phyloP scores from a whole-genome alignment of 108 stramenopile genomes.

The Skeletonema potamos region DNA sequence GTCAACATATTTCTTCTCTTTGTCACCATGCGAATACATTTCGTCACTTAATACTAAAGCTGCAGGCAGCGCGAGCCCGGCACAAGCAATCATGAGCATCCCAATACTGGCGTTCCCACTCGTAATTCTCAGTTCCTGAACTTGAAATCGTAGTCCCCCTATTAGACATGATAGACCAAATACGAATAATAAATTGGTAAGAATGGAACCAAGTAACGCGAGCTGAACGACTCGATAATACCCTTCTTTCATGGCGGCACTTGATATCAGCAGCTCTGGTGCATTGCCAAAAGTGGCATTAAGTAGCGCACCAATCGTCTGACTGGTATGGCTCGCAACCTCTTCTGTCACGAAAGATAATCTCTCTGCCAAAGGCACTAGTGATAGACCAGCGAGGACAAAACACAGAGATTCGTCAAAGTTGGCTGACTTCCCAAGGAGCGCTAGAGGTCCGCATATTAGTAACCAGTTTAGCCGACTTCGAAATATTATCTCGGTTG shows the following conservation, averaged over 20 bases:
- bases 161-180: slow-evolving; percentile 86
- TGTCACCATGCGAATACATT: slow-evolving; percentile 13
- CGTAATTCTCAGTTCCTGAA: slow-evolving; percentile 77
- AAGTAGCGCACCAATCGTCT: slow-evolving; percentile 90
- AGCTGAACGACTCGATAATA: slow-evolving; percentile 90
- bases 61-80: slow-evolving; percentile 77
- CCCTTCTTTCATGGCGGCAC: slow-evolving; percentile 81
- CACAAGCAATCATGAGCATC: slow-evolving; percentile 73
- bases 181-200: slow-evolving; percentile 88
- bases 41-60: slow-evolving; percentile 73
- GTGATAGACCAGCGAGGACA: slow-evolving; percentile 71
- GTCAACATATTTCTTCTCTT: slow-evolving; percentile 35
- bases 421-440: slow-evolving; percentile 84
- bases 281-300: slow-evolving; percentile 96
- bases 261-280: slow-evolving; percentile 87
- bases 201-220: slow-evolving; percentile 87
- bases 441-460: slow-evolving; percentile 83
- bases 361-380: slow-evolving; percentile 86
- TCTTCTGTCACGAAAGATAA: slow-evolving; percentile 92
- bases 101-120: slow-evolving; percentile 77
- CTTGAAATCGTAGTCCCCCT: slow-evolving; percentile 86
- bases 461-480: slow-evolving; percentile 74
- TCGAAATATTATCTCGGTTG: slow-evolving; percentile 50
- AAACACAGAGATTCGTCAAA: slow-evolving; percentile 81
- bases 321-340: slow-evolving; percentile 90